phyloP scores from a whole-genome alignment of 208 protist genomes.

The Trypanosoma rangeli region DNA sequence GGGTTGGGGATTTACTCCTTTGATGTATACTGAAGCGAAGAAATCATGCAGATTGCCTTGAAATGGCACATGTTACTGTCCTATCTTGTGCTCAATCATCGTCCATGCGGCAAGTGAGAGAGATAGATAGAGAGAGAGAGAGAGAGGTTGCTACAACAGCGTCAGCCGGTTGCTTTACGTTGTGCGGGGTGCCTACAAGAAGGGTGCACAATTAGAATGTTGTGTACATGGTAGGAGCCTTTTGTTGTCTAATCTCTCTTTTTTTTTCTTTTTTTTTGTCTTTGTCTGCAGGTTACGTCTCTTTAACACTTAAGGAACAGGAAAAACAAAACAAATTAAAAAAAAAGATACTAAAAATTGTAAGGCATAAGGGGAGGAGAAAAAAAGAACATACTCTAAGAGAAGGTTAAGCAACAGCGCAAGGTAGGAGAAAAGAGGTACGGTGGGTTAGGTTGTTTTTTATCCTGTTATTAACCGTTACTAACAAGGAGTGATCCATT shows the following conservation, averaged over 20 bases:
- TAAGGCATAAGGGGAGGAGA: background rate
- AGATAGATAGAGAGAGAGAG: too few species aligned
- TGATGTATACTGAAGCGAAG: conserved; percentile 21
- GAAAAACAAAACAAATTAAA: background rate
- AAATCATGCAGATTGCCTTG: background rate
- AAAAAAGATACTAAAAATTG: background rate
- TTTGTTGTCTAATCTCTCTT: background rate
- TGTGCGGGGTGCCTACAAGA: too few species aligned
- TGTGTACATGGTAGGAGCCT: too few species aligned
- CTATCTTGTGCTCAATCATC: too few species aligned
- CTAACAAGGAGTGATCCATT: background rate
- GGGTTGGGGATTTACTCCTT: conserved; percentile 25
- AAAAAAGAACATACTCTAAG: background rate
- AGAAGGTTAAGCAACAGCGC: too few species aligned
- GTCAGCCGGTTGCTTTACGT: too few species aligned
- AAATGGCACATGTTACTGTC: too few species aligned
- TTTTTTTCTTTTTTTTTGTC: background rate
- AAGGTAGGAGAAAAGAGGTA: too few species aligned
- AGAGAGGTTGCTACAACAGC: too few species aligned
- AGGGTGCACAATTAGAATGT: too few species aligned
- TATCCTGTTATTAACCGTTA: background rate
- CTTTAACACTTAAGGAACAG: background rate
- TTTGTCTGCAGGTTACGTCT: background rate
- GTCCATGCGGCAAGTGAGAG: too few species aligned
- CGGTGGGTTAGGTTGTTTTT: too few species aligned